Conservation (phyloP, 202 grass and related monocot genomes). For the Setaria italica region DNA sequence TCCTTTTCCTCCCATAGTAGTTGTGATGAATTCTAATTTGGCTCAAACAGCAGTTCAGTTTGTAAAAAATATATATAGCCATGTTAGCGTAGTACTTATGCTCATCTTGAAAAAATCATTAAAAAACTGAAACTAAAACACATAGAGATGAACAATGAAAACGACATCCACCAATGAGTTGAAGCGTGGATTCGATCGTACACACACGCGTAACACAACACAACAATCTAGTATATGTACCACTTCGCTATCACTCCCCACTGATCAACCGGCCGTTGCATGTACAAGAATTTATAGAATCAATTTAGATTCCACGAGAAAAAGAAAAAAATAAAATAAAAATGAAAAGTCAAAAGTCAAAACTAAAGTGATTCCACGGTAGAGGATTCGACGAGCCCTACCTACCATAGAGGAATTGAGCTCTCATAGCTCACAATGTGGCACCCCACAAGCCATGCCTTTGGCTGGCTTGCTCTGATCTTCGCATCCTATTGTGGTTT, state of each 20-base stretch:
- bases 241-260: background rate
- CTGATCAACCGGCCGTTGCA: conserved; percentile 6
- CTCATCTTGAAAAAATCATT: background rate
- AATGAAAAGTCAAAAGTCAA: conserved; percentile 17
- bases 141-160: background rate
- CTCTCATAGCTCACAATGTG: conserved; percentile 37
- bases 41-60: background rate
- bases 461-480: conserved; percentile 28
- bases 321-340: background rate
- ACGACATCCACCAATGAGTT: background rate
- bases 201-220: conserved; percentile 6
- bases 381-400: conserved; percentile 20
- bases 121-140: background rate
- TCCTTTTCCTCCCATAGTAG: background rate
- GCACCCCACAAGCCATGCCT: conserved; percentile 42
- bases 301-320: conserved; percentile 19
- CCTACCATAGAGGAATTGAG: conserved; percentile 29
- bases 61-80: background rate
- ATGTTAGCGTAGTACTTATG: background rate
- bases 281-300: background rate
- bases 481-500: conserved; percentile 31
- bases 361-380: conserved; percentile 27
- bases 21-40: background rate
- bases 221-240: conserved; percentile 13
- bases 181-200: conserved; percentile 22